phyloP scores from a whole-genome alignment of 768 basidiomycete species.

The Dendrothele bispora region DNA sequence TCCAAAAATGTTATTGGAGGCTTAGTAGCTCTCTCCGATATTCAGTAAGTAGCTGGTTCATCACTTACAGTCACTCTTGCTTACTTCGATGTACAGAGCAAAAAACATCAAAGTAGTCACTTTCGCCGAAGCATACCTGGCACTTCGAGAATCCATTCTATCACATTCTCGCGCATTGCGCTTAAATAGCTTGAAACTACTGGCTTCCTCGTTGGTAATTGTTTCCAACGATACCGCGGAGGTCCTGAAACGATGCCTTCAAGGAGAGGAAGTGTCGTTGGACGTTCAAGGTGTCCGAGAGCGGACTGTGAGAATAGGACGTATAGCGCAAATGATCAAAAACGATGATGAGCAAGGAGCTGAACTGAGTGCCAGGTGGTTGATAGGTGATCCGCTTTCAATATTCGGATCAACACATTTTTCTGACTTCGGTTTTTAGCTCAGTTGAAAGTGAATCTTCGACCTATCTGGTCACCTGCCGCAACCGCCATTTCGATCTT shows the following conservation, averaged over 20 bases:
- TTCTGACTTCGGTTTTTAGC: constrained; percentile 37
- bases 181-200: constrained; percentile 60
- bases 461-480: constrained; percentile 87
- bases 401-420: not conserved
- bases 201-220: constrained; percentile 52
- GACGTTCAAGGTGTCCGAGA: constrained; percentile 84
- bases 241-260: constrained; percentile 64
- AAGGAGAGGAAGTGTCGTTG: constrained; percentile 79
- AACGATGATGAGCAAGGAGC: constrained; percentile 57
- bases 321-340: constrained; percentile 61
- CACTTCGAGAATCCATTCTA: constrained; percentile 54
- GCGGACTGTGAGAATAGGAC: constrained; percentile 73
- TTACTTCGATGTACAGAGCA: too few relatives aligned
- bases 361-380: constrained; percentile 69
- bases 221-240: constrained; percentile 45
- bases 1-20: constrained; percentile 57
- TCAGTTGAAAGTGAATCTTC: constrained; percentile 90
- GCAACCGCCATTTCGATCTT: constrained; percentile 62
- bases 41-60: constrained; percentile 46
- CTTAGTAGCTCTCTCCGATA: constrained; percentile 51
- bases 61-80: not conserved
- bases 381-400: constrained; percentile 53
- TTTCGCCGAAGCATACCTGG: constrained; percentile 51
- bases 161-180: constrained; percentile 75
- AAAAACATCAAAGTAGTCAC: too few relatives aligned